These are phyloP conservation scores for Ensete ventricosum DNA, from an alignment of 176 grass and related monocot genomes.

Conservation along the genomic window DNA sequence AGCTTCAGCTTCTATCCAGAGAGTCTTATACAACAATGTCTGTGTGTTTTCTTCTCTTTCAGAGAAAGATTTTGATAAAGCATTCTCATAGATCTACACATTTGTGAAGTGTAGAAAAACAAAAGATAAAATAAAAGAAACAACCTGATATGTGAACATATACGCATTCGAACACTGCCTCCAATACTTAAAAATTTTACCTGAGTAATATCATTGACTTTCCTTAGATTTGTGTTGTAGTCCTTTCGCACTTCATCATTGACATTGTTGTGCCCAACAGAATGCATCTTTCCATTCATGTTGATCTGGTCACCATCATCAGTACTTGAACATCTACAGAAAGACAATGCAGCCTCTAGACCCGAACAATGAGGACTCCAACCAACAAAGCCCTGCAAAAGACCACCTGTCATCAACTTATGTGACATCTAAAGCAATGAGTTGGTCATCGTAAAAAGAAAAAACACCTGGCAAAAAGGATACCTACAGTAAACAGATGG, in stretches of 20 bases:
- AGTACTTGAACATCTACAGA: not conserved
- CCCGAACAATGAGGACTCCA: not conserved
- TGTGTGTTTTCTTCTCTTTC: constrained; percentile 35
- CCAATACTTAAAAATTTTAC: not conserved
- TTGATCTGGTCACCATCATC: constrained; percentile 1
- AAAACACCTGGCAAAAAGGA: not conserved
- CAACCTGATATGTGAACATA: not conserved
- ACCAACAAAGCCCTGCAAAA: constrained; percentile 5
- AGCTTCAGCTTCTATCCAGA: constrained; percentile 82
- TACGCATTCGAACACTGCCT: not conserved
- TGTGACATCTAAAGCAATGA: no score
- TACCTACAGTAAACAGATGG: no score
- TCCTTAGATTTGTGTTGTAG: not conserved
- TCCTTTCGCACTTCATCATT: not conserved
- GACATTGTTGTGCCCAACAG: not conserved
- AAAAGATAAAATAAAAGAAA: not conserved
- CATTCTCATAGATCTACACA: constrained; percentile 41
- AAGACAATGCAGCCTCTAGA: not conserved
- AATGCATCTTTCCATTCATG: constrained; percentile 2
- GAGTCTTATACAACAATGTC: constrained; percentile 47
- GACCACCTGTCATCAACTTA: not conserved
- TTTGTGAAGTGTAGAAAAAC: not conserved
- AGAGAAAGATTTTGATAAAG: constrained; percentile 27
- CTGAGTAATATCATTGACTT: not conserved
- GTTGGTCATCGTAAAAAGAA: no score